Evolutionary conservation across 768 basidiomycete genomes (phyloP).

Genomic region (Kwoniella sp.): DNA sequence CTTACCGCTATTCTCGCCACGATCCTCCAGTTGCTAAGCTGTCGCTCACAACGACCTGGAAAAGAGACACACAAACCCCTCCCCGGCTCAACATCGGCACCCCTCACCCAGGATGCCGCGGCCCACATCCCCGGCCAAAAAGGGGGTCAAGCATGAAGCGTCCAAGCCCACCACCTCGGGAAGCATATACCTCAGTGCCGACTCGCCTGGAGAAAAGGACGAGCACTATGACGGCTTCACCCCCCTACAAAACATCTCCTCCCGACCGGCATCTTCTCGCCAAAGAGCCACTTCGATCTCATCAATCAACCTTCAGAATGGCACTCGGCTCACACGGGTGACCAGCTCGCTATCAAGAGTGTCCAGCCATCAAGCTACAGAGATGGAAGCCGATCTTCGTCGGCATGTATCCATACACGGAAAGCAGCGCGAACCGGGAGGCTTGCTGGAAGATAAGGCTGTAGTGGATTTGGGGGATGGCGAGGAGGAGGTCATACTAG

Average conservation of each 20-base stretch:
- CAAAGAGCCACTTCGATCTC: background rate
- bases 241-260: background rate
- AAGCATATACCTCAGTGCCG: slow-evolving; percentile 7
- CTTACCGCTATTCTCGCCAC: background rate
- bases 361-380: slow-evolving; percentile 7
- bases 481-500: slow-evolving; percentile 37
- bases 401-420: slow-evolving; percentile 14
- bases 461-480: slow-evolving; percentile 32
- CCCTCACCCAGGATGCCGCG: background rate
- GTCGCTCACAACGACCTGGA: background rate
- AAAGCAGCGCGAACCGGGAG: background rate
- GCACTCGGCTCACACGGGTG: background rate
- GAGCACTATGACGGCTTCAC: slow-evolving; percentile 5
- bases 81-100: background rate
- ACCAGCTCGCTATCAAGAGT: slow-evolving; percentile 5
- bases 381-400: slow-evolving; percentile 12
- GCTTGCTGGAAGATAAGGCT: slow-evolving; percentile 17
- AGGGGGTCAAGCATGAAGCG: background rate
- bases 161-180: background rate
- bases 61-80: no score
- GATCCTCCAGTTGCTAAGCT: background rate
- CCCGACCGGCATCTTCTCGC: background rate
- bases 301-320: background rate
- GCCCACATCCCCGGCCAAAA: background rate
- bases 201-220: slow-evolving; percentile 1